Evolutionary conservation across 83 land plant species (phyloP).

Genomic region (Diphasiastrum complanatum): DNA sequence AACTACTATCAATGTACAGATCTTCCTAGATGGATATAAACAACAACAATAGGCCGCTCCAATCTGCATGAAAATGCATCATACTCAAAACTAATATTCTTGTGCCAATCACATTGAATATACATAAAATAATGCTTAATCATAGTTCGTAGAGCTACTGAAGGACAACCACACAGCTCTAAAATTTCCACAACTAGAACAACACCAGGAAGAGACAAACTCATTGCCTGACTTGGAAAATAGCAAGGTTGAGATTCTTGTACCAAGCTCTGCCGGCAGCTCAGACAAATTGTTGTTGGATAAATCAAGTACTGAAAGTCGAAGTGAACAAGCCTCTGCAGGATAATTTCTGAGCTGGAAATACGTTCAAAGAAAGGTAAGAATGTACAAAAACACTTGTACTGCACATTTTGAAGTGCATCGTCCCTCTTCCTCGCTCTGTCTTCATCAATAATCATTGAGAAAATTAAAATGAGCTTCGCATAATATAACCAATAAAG

Average conservation of each 20-base stretch:
- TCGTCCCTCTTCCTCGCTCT: no score
- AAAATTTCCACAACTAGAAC: no score
- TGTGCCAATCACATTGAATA: no score
- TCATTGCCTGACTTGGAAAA: neutral
- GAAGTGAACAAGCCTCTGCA: conserved; percentile 59
- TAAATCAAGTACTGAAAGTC: conserved; percentile 70
- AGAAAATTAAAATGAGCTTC: neutral
- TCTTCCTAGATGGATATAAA: neutral
- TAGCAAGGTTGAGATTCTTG: conserved; percentile 1
- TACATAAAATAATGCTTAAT: no score
- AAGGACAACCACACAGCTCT: no score
- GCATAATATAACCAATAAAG: conserved; percentile 2
- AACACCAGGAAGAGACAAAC: neutral
- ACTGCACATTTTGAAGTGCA: no score
- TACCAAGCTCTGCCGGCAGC: conserved; percentile 83
- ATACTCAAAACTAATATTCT: no score
- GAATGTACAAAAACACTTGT: no score
- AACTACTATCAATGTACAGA: neutral
- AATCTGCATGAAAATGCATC: no score
- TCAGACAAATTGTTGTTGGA: conserved; percentile 81
- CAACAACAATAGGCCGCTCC: no score
- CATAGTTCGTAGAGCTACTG: no score
- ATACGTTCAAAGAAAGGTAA: neutral
- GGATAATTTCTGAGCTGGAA: conserved; percentile 72
- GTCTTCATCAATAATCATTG: no score